These are phyloP conservation scores for Euphrasia confusa DNA, from an alignment of 257 asterid species.

Conservation along the genomic window DNA sequence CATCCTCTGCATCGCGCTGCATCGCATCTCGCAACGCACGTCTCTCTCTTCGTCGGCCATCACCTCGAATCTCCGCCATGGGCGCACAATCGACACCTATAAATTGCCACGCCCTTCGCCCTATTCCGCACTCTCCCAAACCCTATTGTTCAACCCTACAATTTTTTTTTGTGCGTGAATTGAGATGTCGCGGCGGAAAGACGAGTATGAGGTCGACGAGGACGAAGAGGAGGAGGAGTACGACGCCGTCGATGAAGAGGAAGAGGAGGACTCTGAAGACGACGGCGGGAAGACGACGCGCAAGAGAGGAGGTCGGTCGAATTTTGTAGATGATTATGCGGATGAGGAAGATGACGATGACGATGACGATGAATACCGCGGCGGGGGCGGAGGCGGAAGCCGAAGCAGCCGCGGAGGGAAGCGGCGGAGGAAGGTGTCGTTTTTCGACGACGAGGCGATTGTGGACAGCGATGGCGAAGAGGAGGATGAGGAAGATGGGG, in stretches of 20 bases:
- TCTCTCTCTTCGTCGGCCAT: background rate
- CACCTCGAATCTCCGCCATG: background rate
- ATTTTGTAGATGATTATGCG: constrained; percentile 64
- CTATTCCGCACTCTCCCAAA: background rate
- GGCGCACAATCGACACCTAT: background rate
- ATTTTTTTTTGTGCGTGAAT: background rate
- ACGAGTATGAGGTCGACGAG: constrained; percentile 62
- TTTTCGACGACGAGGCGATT: constrained; percentile 70
- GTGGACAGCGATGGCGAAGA: constrained; percentile 89
- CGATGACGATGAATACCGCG: constrained; percentile 54
- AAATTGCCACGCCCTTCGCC: background rate
- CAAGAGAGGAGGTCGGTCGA: constrained; percentile 55
- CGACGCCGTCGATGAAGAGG: constrained; percentile 52
- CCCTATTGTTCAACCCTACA: background rate
- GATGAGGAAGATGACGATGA: constrained; percentile 54
- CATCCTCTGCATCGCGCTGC: background rate
- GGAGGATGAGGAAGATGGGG: constrained; percentile 93
- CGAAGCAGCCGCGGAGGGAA: constrained; percentile 36
- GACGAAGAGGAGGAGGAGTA: constrained; percentile 56
- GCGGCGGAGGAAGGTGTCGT: constrained; percentile 38
- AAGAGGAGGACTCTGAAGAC: constrained; percentile 46
- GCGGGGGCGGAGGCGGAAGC: constrained; percentile 29
- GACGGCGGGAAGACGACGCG: constrained; percentile 59
- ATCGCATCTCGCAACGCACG: no score
- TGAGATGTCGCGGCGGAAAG: constrained; percentile 53